Evolutionary conservation across 2,329 filamentous ascomycete genomes (phyloP), one percentile per base, ranked within the genome.

Genomic region (Colletotrichum sp.): DNA sequence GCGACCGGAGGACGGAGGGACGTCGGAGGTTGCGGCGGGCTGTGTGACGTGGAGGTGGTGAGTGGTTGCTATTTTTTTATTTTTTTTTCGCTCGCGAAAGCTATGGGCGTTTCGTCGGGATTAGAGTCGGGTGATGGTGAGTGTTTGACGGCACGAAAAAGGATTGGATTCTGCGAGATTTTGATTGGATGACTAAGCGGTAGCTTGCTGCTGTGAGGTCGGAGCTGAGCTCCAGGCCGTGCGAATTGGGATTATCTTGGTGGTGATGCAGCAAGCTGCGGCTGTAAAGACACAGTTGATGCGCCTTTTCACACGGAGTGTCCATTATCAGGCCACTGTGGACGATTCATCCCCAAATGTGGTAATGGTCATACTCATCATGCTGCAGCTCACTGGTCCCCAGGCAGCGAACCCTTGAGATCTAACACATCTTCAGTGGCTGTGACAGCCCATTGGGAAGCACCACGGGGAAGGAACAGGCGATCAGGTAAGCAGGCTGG

Each of bases 71-170:
- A 32, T 63, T 63, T 70, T 72, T 76, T 64, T 69, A 60, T 68
- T 68, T 57, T 68, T 68, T 76, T 64, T 60, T 57, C 64, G 70
- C 71, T 70, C 68, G 69, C 70, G 68, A 73, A 52, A 76, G 74
- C 74, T 76, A 69, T 73, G 49, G 74, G 74, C 71, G 70, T 64
- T 76, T 74, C 70, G 70, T 76, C 67, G 73, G 73, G 80, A 81
- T 75, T 79, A 80, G 78, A 78, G 71, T 84, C 81, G 83, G 83
- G 82, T 78, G 78, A 83, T 82, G 73, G 62, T 44, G 49, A 68
- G 71, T 73, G 70, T 72, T 77, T 68, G 75, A 62, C 65, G 70
- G 74, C 59, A 71, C 72, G 76, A 78, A 72, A 74, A 73, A 74
- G 73, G 72, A 78, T 78, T 78, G 77, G 76, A 76, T 77, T 72